A percentile compares a stretch with the other conserved stretches of the same genome.
Conservation (phyloP, 169 alveolate species). For the Plasmodium billcollinsi region DNA sequence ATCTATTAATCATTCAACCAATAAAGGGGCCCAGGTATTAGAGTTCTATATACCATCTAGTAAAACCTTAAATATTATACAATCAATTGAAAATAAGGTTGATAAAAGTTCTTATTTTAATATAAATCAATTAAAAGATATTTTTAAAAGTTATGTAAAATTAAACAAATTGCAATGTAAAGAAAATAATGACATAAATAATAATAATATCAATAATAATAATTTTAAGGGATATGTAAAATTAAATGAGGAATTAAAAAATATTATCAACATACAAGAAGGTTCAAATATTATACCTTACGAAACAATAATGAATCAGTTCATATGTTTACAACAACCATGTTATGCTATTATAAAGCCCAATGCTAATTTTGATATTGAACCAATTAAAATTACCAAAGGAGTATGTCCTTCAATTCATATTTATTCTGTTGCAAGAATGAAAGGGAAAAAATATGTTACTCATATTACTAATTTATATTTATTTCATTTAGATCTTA, state of each 20-base stretch:
- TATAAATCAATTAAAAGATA: constrained; percentile 49
- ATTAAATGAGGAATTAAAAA: constrained; percentile 21
- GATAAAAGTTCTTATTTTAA: constrained; percentile 55
- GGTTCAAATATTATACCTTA: constrained; percentile 5
- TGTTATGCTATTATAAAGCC: constrained; percentile 63
- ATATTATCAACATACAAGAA: neutral
- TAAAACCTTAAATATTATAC: constrained; percentile 59
- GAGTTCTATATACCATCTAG: constrained; percentile 74
- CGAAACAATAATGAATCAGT: constrained; percentile 20
- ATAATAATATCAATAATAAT: neutral
- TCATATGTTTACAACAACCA: constrained; percentile 55
- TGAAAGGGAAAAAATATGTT: constrained; percentile 70
- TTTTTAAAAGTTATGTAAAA: constrained; percentile 51
- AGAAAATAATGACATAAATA: constrained; percentile 4
- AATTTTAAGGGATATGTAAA: neutral
- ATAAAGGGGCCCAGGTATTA: constrained; percentile 73
- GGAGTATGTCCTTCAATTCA: constrained; percentile 71
- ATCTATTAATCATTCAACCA: constrained; percentile 35
- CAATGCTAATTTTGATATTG: constrained; percentile 50
- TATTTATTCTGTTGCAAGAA: constrained; percentile 66
- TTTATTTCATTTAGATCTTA: constrained; percentile 57
- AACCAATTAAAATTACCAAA: constrained; percentile 38
- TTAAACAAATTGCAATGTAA: constrained; percentile 15
- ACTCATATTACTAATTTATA: constrained; percentile 61
- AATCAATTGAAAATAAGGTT: constrained; percentile 45